phyloP scores from a whole-genome alignment of 2,329 filamentous ascomycete species.

The Beauveria australis region DNA sequence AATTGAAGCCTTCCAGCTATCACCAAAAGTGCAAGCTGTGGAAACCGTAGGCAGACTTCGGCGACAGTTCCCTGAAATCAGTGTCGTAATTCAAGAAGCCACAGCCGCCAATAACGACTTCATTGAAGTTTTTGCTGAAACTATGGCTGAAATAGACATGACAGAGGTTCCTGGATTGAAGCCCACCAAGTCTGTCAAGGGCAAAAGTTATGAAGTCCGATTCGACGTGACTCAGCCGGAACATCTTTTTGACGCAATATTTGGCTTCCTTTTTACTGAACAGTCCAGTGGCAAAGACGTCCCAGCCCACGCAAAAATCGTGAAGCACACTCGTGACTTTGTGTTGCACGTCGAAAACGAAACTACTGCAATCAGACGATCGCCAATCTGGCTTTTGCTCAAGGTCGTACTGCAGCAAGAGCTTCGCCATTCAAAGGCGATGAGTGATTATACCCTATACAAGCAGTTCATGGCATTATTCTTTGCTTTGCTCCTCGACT shows the following conservation, averaged over 20 bases:
- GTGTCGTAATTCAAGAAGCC: not conserved
- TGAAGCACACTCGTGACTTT: constrained; percentile 4
- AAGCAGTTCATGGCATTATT: constrained; percentile 44
- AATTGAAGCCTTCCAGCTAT: not conserved
- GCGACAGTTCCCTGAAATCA: not conserved
- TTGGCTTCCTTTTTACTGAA: not conserved
- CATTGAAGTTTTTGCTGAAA: not conserved
- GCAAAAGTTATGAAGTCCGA: not conserved
- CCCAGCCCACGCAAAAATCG: not conserved
- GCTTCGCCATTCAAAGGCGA: not conserved
- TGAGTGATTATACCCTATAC: constrained; percentile 25
- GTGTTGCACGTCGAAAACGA: not conserved
- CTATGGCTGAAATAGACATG: not conserved
- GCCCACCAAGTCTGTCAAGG: not conserved
- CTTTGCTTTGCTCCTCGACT: constrained; percentile 28
- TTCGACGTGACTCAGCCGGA: not conserved
- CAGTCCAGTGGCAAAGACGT: not conserved
- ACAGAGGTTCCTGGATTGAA: not conserved
- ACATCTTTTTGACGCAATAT: not conserved
- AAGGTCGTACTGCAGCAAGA: constrained; percentile 37
- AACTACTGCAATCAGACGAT: constrained; percentile 22
- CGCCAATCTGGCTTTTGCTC: constrained; percentile 44
- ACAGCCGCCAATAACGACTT: not conserved
- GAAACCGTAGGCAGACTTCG: not conserved
- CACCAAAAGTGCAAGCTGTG: not conserved